These are phyloP conservation scores for Coniochaeta sp. DNA, from an alignment of 2,329 filamentous ascomycete genomes.

Conservation along the genomic window DNA sequence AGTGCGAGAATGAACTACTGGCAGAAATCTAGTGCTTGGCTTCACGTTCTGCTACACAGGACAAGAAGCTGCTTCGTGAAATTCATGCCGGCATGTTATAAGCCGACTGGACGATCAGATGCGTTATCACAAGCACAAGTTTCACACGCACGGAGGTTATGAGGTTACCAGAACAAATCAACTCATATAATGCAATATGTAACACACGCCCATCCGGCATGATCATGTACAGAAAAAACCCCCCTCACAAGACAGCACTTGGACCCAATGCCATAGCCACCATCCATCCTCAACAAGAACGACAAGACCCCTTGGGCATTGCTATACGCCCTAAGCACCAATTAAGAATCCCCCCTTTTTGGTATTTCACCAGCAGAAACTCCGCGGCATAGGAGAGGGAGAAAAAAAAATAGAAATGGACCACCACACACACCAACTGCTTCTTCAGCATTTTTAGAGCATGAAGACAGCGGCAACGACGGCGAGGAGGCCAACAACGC, in stretches of 20 bases:
- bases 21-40: too few species aligned
- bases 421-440: not conserved
- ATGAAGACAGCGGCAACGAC: conserved; percentile 33
- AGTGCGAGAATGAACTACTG: too few species aligned
- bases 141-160: too few species aligned
- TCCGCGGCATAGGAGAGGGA: not conserved
- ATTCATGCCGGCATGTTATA: too few species aligned
- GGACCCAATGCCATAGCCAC: too few species aligned
- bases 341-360: not conserved
- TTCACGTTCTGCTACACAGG: too few species aligned
- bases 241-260: not conserved
- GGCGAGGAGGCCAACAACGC: conserved; percentile 33
- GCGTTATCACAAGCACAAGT: too few species aligned
- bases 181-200: conserved; percentile 2
- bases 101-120: too few species aligned
- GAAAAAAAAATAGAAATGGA: not conserved
- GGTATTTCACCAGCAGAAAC: not conserved
- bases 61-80: too few species aligned
- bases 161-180: conserved; percentile 1
- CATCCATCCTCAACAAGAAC: not conserved
- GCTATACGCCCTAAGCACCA: not conserved
- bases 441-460: conserved; percentile 22
- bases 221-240: conserved; percentile 5
- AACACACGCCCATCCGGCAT: not conserved
- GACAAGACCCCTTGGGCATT: not conserved